Conservation (phyloP, 306 rosid species). For the Adenanthera pavonina region DNA sequence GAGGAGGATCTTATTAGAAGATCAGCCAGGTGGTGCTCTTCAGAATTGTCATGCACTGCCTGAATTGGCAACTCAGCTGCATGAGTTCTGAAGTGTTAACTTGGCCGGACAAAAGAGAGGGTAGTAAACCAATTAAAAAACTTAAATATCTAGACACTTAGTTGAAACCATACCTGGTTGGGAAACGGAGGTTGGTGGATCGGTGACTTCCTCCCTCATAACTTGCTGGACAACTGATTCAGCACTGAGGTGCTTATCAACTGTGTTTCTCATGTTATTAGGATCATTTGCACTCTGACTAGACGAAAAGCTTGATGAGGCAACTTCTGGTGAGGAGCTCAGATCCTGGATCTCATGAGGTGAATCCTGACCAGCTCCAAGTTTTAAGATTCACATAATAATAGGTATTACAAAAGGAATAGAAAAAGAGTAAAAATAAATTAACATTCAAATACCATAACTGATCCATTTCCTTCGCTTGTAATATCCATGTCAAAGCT, state of each 20-base stretch:
- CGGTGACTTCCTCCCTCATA: constrained; percentile 39
- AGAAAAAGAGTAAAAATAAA: constrained; percentile 11
- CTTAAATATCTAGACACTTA: neutral
- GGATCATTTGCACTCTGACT: constrained; percentile 40
- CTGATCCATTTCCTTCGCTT: constrained; percentile 42
- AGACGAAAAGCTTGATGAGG: constrained; percentile 46
- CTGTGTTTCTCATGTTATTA: constrained; percentile 33
- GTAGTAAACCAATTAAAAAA: neutral
- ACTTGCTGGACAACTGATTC: constrained; percentile 44
- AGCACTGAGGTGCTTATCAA: constrained; percentile 40
- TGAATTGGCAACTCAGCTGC: constrained; percentile 51
- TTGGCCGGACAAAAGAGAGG: constrained; percentile 32
- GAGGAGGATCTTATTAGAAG: constrained; percentile 27
- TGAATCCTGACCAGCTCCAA: constrained; percentile 47
- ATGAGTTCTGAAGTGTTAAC: constrained; percentile 31
- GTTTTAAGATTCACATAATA: constrained; percentile 32
- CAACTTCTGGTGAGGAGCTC: constrained; percentile 42
- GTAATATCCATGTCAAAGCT: constrained; percentile 25
- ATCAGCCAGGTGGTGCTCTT: constrained; percentile 44
- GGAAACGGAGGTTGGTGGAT: constrained; percentile 32
- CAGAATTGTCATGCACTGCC: constrained; percentile 16
- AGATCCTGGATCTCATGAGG: constrained; percentile 45
- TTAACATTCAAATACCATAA: constrained; percentile 51
- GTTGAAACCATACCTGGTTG: constrained; percentile 49
- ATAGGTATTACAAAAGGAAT: neutral